Evolutionary conservation across 2,329 filamentous ascomycete species (phyloP), one percentile per base, ranked within the genome.

Genomic region (Fusarium bactridioides): DNA sequence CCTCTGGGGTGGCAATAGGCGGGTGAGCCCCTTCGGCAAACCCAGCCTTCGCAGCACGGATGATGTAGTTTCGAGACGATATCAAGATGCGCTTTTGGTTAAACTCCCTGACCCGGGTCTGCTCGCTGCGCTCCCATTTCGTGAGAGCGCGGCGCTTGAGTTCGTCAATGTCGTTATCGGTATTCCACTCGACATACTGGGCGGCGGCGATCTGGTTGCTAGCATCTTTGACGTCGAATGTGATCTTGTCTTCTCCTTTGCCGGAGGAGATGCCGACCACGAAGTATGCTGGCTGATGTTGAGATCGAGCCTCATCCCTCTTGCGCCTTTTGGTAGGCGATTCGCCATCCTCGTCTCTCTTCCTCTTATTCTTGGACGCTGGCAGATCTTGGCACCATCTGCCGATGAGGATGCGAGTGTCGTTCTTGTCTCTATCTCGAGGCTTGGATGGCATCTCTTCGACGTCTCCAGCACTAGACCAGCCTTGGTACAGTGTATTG

Each of bases 1-100:
- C 0, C 40, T 43, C 40, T 0, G 40, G 40, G n/a, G 2, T 6
- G 40, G 40, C 40, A 23, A 43, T 4, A 18, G 5, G 10, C 0
- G 41, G 16, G n/a, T 4, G n/a, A 11, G 0, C 4, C n/a, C n/a
- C 10, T 18, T 44, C 41, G 41, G 41, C 10, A 44, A 44, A 44
- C 41, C n/a, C 41, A 44, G 41, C n/a, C 10, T 44, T 44, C 18
- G 43, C 23, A 12, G 43, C 43, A 25, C 16, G 41, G 41, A 44
- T 44, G 10, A 44, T 44, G 16, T 23, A 44, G n/a, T 44, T 44
- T 44, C 16, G 5, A 5, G 41, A 44, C 0, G 37, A 38, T 21
- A 44, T 19, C 5, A 44, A 44, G 23, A 25, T 44, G 8, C 18
- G 21, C 5, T 44, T 25, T 5, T 44, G 7, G 23, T 25, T 44